Evolutionary conservation across 2,329 filamentous ascomycete species (phyloP), one percentile per base, ranked within the genome.

Genomic region (Neofusicoccum ribis): DNA sequence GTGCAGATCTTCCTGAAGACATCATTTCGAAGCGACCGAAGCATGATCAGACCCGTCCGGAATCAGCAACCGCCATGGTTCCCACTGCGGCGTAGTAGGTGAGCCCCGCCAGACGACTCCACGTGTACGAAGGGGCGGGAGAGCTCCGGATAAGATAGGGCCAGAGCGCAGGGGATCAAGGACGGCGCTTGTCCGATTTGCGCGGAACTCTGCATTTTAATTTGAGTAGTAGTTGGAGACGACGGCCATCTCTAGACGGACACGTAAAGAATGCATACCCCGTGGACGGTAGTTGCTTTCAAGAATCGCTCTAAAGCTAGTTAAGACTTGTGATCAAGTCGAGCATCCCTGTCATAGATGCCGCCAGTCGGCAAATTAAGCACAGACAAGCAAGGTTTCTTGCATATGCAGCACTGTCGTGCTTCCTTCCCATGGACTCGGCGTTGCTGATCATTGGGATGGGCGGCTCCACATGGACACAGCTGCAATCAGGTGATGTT

Each of bases 401-500:
- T 60, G 56, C 56, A 60, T 20, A 60, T 60, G 56, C 56, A 34
- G 15, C 9, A 23, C 14, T 47, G n/a, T 37, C n/a, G 56, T 44
- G 43, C 41, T 23, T 47, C 15, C 9, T n/a, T 47, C 15, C 56
- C 41, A 37, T 3, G 41, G 31, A 60, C 43, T 36, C 15, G 56
- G 56, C 31, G n/a, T 36, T 23, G 43, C 27, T 20, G 56, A 47
- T 60, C 27, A 7, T 5, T n/a, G 17, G 41, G 27, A 47, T 20
- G 12, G n/a, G 31, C 27, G 43, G 43, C 7, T 36, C 15, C 27
- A n/a, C 56, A 60, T 17, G 56, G 11, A 17, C 27, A 17, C 27
- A 27, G 5, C 39, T 58, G 23, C 43, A 60, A 60, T 60, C 56
- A 60, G 56, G 56, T 47, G 56, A 60, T 47, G n/a, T 47, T 47